phyloP scores from a whole-genome alignment of 192 early-diverging fungal species.

The Mortierella antarctica region DNA sequence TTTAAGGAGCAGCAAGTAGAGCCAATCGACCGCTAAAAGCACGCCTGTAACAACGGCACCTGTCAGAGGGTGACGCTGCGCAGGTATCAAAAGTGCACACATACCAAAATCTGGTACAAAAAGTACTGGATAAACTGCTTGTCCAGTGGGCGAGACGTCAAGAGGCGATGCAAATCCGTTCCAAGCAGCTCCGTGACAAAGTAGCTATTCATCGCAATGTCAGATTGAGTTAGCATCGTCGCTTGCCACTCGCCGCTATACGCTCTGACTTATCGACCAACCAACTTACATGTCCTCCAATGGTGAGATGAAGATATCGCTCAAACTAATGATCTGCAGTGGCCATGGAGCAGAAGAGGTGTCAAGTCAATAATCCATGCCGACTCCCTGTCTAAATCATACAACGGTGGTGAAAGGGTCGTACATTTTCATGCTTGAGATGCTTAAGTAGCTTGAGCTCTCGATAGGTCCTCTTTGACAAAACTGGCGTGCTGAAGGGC shows the following conservation, averaged over 20 bases:
- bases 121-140: conserved; percentile 98
- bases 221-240: too few species aligned
- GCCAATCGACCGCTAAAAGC: background rate
- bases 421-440: conserved; percentile 94
- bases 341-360: too few species aligned
- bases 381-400: too few species aligned
- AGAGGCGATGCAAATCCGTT: conserved; percentile 93
- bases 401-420: background rate
- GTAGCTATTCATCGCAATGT: background rate
- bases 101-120: conserved; percentile 92
- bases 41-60: too few species aligned
- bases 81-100: conserved; percentile 3
- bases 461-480: conserved; percentile 95
- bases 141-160: conserved; percentile 89
- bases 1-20: background rate
- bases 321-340: conserved; percentile 84
- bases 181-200: conserved; percentile 96
- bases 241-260: background rate
- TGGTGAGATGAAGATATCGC: conserved; percentile 94
- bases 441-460: conserved; percentile 95
- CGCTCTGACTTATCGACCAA: background rate
- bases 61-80: too few species aligned
- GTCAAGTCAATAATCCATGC: background rate
- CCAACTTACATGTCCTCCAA: conserved; percentile 86
- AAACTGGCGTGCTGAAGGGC: conserved; percentile 90